Base-by-base conservation (phyloP, 1,284 basidiomycete genomes). In the Porodaedalea pini region DNA sequence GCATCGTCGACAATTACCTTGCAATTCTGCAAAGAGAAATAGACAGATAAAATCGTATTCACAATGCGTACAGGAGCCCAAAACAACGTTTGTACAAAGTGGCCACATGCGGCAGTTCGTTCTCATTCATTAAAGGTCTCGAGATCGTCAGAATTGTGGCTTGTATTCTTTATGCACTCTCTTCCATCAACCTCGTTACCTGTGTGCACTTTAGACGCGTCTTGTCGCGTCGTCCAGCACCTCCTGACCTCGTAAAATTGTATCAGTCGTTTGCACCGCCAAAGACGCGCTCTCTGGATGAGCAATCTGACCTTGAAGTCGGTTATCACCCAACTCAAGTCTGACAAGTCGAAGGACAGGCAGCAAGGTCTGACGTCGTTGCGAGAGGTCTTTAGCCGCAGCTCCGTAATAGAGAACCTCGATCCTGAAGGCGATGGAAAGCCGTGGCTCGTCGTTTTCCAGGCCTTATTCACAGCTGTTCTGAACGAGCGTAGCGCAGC, bases 311-410 rank as follows among this genome's bases (percentile, higher is more conserved):
- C 73, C 60, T 67, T 82, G 53, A 74, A 76, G 59, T 68, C 70
- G 47, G 79, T 86, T 10, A 69, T 88, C 32, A 68, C 75, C 6
- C 75, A 74, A 56, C 76, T 89, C 61, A 74, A 76, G 55, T 85
- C 84, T 65, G 78, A 82, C 58, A 92, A 86, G 65, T 74, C 88
- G 68, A 88, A 83, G 65, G 86, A 89, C 27, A 80, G 93, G 8
- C 79, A 83, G 59, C 81, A 88, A 58, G 92, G 84, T 15, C 68
- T 90, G 23, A 62, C 75, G 3, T 66, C 74, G 19, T 73, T 94
- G 31, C 80, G 82, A 34, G 76, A 77, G 23, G 73, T 81, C 41
- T 89, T 95, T 61, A 69, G 76, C n/a, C 78, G 79, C 58, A 74
- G 80, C 51, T 68, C 71, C 51, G 76, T 78, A 10, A 70, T 86